Percentiles rank a stretch among this genome's conserved stretches.
phyloP scores from a whole-genome alignment of 352 stramenopile genomes.

The Phytophthora ohioensis region DNA sequence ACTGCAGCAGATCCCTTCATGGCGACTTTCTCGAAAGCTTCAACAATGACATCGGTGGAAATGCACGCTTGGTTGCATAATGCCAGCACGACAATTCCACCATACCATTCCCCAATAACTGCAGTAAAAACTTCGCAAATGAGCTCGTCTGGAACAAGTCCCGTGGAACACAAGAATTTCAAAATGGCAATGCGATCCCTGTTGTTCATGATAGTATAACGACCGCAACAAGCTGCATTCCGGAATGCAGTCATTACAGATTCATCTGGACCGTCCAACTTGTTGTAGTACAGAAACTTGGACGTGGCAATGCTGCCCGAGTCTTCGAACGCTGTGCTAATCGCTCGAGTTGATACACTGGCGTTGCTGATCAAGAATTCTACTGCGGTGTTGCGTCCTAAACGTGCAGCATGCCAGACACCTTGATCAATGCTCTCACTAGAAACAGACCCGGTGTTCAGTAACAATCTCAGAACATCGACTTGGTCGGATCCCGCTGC shows the following conservation, averaged over 20 bases:
- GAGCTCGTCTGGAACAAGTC: background rate
- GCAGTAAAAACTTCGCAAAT: conserved; percentile 1
- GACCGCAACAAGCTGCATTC: conserved; percentile 1
- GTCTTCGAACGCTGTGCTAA: too few relatives aligned
- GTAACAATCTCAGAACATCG: too few relatives aligned
- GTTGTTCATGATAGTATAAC: background rate
- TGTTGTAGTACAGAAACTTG: conserved; percentile 8
- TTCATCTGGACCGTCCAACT: background rate
- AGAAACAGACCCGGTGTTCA: too few relatives aligned
- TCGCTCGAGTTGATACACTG: too few relatives aligned
- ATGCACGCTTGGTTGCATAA: background rate
- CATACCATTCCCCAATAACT: background rate
- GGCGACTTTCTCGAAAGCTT: background rate
- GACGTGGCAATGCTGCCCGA: background rate
- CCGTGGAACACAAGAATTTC: background rate
- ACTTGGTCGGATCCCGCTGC: background rate
- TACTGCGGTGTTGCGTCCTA: too few relatives aligned
- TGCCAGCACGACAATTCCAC: background rate
- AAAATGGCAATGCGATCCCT: conserved; percentile 1
- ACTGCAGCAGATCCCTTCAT: background rate
- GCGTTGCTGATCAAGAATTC: too few relatives aligned
- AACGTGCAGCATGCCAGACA: too few relatives aligned
- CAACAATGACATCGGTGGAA: background rate
- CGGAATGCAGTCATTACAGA: background rate
- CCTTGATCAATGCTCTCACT: too few relatives aligned